Base-by-base conservation (phyloP, 2,329 filamentous ascomycete genomes). In the Knufia fluminis region DNA sequence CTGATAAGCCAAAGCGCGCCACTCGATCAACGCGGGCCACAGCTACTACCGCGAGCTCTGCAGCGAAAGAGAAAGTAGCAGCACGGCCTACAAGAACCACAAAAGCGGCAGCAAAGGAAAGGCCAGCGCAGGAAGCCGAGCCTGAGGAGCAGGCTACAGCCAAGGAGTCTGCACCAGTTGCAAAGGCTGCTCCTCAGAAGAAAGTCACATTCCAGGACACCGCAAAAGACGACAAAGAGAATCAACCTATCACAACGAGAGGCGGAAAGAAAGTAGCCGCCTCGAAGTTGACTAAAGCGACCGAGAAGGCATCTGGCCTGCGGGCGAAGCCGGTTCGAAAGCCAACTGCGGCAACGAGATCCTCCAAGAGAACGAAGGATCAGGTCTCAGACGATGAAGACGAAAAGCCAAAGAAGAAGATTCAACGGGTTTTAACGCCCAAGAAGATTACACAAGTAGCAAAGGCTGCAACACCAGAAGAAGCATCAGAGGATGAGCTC, bases 201-300 rank as follows among this genome's bases (percentile, higher is more conserved):
- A 72, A 66, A 36, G 72, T 74, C 20, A 73, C 70, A 2, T 74
- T 74, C 53, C 62, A 70, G 49, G 68, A 72, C 48, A 52, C 62
- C 22, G 53, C 62, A 1, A 60, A 63, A 2, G 67, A 67, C 3
- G 67, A 67, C 3, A 68, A 70, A 43, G 63, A 68, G 31, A 68
- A 70, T 32, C 52, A 61, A 22, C 60, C 58, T 6, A 58, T 65
- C 10, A 53, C 60, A 3, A 54, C 55, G 22, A 55, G 58, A 23
- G 57, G 57, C 16, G 59, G 61, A 23, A 63, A 60, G 38, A 58
- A 57, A 40, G 45, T 54, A 31, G 47, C 61, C 3, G 38, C 59
- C 20, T 17, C 16, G 38, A 50, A 60, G 26, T 42, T 58, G 2
- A 58, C 57, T 35, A 57, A 62, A 45, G 43, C 52, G 16, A 51